These are phyloP conservation scores for Fusarium palustre DNA, from an alignment of 2,329 filamentous ascomycete species.

Conservation along the genomic window DNA sequence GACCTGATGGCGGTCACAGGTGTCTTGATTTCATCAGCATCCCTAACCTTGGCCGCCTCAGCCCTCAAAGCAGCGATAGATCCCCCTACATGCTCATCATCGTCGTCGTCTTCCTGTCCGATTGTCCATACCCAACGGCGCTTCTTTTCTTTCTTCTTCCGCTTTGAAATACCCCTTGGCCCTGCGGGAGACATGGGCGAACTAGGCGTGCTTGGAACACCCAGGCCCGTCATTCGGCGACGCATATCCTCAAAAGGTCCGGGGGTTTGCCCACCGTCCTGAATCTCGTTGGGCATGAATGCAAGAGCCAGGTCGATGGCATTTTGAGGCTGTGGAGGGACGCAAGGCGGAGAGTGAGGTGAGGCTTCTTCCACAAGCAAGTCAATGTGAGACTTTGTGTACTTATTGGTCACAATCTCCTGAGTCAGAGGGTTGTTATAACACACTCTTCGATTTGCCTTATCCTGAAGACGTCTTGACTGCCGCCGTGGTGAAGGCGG, in stretches of 20 bases:
- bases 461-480: conserved; percentile 66
- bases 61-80: conserved; percentile 57
- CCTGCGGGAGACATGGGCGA: conserved; percentile 58
- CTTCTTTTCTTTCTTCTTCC: conserved; percentile 69
- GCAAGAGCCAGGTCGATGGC: conserved; percentile 63
- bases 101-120: conserved; percentile 64
- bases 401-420: conserved; percentile 72
- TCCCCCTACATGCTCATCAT: conserved; percentile 57
- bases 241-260: conserved; percentile 74
- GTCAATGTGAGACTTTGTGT: conserved; percentile 72
- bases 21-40: conserved; percentile 37
- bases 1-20: conserved; percentile 41
- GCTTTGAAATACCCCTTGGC: conserved; percentile 62
- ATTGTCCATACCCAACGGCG: conserved; percentile 76
- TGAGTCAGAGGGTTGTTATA: conserved; percentile 73
- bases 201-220: conserved; percentile 48
- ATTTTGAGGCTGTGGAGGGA: conserved; percentile 53
- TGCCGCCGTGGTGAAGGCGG: conserved; percentile 66
- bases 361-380: conserved; percentile 69
- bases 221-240: conserved; percentile 64
- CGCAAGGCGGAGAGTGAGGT: conserved; percentile 56
- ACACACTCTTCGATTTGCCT: conserved; percentile 66
- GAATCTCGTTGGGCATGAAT: conserved; percentile 65
- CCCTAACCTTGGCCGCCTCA: conserved; percentile 44
- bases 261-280: conserved; percentile 71